Evolutionary conservation across 768 basidiomycete species (phyloP), one percentile per base, ranked within the genome.

Genomic region (Tulasnella sp.): DNA sequence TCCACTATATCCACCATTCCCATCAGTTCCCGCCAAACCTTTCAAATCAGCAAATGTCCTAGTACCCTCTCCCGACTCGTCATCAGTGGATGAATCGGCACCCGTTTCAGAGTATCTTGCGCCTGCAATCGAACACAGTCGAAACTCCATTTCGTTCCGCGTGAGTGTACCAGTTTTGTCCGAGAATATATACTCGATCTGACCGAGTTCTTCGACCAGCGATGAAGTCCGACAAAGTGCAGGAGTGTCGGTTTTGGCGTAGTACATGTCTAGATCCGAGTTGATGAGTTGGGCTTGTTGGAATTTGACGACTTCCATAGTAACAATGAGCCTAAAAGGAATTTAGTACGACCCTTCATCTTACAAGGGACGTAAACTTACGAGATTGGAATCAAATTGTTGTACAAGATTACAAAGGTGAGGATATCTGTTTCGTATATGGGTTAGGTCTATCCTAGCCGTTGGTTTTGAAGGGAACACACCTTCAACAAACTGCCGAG

Each of bases 231-330:
- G 79, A 61, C 95, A 98, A 20, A 98, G 72, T 0, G 95, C 95
- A 0, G 95, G 91, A 0, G 93, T 98, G 63, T 99, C 95, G 0
- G 93, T 95, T 53, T 71, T 79, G 9, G 83, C 78, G 64, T 98
- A 83, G 67, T 99, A 99, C 93, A 99, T 98, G 68, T 99, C 95
- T 45, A 93, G 77, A 66, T 93, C 95, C 22, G 78, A 90, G 65
- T 98, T 99, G 72, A 99, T 99, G 46, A 96, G 75, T 31, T 87
- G 83, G 1, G 95, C 92, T 68, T 98, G 95, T 64, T 95, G 91
- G 61, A 83, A 98, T 65, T 96, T 96, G 69, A 99, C 95, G 29
- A 98, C 85, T 70, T 99, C 95, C 84, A 98, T 98, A 3, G 95
- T 98, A 59, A 99, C 95, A 60, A 98, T 93, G 58, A 99, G 80